phyloP scores from a whole-genome alignment of 805 yeast species.

The Cyberlindnera suaveolens region DNA sequence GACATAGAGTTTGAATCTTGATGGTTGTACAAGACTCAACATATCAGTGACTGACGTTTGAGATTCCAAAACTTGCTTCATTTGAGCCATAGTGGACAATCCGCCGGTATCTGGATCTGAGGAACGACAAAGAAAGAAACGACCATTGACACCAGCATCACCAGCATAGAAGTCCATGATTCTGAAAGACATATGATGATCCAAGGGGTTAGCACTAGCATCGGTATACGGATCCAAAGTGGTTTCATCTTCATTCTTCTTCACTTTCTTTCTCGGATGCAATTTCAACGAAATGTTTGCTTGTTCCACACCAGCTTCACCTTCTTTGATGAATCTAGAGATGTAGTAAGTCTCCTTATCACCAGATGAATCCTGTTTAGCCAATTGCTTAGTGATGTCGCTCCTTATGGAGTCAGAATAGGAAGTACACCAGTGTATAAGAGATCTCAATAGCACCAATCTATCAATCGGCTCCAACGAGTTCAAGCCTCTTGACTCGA shows the following conservation, averaged over 20 bases:
- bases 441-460: constrained; percentile 17
- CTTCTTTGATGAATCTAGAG: constrained; percentile 21
- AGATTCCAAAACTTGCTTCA: constrained; percentile 2
- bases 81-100: constrained; percentile 10
- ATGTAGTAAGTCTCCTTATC: constrained; percentile 23
- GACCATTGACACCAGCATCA: constrained; percentile 21
- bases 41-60: constrained; percentile 9
- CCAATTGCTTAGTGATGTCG: constrained; percentile 8
- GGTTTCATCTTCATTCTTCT: constrained; percentile 4
- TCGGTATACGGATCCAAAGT: constrained; percentile 10
- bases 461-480: constrained; percentile 19
- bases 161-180: constrained; percentile 23
- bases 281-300: constrained; percentile 12
- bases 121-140: constrained; percentile 20
- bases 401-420: constrained; percentile 15
- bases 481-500: constrained; percentile 13
- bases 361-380: constrained; percentile 14
- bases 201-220: constrained; percentile 15
- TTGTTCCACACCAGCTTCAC: constrained; percentile 14
- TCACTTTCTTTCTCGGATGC: constrained; percentile 12
- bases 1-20: constrained; percentile 23
- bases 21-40: constrained; percentile 12
- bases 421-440: constrained; percentile 18
- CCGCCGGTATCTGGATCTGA: constrained; percentile 15
- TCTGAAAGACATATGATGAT: constrained; percentile 18